Base-by-base conservation (phyloP, 352 stramenopile genomes). In the Phytophthora tentaculata region DNA sequence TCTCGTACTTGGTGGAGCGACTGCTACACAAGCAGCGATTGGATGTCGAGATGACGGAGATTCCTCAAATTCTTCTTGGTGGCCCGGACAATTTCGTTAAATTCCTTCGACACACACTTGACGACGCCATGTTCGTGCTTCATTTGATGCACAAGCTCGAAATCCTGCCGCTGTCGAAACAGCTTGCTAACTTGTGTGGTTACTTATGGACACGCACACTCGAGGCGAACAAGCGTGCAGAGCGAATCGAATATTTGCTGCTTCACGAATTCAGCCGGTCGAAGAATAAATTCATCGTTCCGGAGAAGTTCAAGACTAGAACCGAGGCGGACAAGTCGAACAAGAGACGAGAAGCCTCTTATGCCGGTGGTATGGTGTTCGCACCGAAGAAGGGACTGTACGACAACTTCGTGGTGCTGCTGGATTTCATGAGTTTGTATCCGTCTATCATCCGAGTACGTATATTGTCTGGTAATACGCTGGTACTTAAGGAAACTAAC, bases 371-470 rank as follows among this genome's bases (percentile, higher is more conserved):
- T 74, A 96, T 99, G 74, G 98, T 99, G 32, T 95, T 99, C 72
- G 98, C 99, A 47, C 98, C 98, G 2, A 99, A 99, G 84, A 98
- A 98, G 71, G 98, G 98, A 26, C 82, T 99, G 1, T 99, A 99
- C 81, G 98, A 99, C 84, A 98, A 98, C 53, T 99, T 98, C 76
- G 98, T 99, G 60, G 89, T 99, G 54, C 80, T 99, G 48, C 77
- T 99, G 41, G 98, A 99, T 92, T 99, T 99, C 82, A 99, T 99
- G 87, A 99, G 94, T 88, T 86, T 99, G 65, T 99, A 99, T 78
- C 98, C 98, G 17, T 99, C 95, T 22, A 98, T 99, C 69, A 99
- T 99, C 64, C 84, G 88, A 19, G 82, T 88, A 77, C 44, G 79
- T 83, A 32, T 51, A 45, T 39, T 53, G 28, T 16, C 3, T 28